Evolutionary conservation across 768 basidiomycete species (phyloP), one percentile per base, ranked within the genome.

Genomic region (Mrakia gelida): DNA sequence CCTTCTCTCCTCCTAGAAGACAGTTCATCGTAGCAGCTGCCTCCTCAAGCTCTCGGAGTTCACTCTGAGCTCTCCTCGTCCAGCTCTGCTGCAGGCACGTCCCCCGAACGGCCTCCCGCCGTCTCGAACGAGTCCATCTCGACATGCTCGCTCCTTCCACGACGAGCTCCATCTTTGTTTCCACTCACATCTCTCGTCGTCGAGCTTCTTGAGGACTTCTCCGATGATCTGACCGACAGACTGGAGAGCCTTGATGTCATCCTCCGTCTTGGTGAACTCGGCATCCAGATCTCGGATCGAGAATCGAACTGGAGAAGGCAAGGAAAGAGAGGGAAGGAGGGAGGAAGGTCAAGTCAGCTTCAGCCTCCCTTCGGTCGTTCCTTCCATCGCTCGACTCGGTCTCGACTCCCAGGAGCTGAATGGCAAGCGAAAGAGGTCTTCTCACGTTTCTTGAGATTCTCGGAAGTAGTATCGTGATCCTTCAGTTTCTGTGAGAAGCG

Each of bases 181-280:
- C 8, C 38, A 87, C 93, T 82, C 82, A 96, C 96, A 98, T 85
- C 97, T 88, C 85, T 98, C 96, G 80, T 97, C 94, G 82, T 98
- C 97, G 15, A 99, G 86, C 84, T 99, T 95, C 85, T 98, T 98
- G 90, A 98, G 91, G 76, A 99, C 94, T 86, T 99, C 97, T 80
- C 94, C 97, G 75, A 99, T 96, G 80, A 99, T 98, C 86, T 99
- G 97, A 43, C 97, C 97, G 21, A 98, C 97, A 11, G 93, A 95
- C 84, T 99, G 97, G 23, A 99, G 91, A 62, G 97, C 97, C 86
- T 98, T 98, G 86, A 99, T 96, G 82, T 99, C 96, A 38, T 99
- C 95, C 85, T 99, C 97, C 0, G 94, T 96, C 88, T 96, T 95
- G 81, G 90, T 93, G 82, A 90, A 98, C 65, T 91, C 92, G 81